Evolutionary conservation across 495 filamentous ascomycete genomes (phyloP), one percentile per base, ranked within the genome.

Genomic region (Tuber indicum): DNA sequence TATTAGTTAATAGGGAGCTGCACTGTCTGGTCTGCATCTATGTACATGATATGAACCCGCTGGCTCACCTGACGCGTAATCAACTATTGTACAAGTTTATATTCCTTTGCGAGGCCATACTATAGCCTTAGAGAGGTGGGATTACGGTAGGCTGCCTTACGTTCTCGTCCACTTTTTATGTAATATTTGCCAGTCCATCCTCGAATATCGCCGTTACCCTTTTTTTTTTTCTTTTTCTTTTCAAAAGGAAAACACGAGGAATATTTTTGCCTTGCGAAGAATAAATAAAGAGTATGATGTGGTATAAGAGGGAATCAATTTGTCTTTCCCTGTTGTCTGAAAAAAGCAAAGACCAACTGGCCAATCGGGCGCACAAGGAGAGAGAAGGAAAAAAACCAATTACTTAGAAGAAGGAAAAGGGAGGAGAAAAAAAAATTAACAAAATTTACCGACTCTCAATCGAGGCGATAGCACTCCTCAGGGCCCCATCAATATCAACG

Each of bases 381-480:
- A 69, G 36, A 71, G 39, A 41, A 32, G 42, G 42, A 26, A 47
- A 21, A 58, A 79, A 21, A 44, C 19, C 69, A 23, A 74, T 47
- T 46, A 70, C 66, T 32, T 41, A 12, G 19, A 26, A 7, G 26
- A 49, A 23, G 19, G 46, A 70, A 23, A 21, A n/a, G 52, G 1
- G 32, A 76, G 44, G 41, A 43, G 44, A n/a, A 46, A 76, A 70
- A 7, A n/a, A 32, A 14, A 41, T 2, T 19, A 1, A 12, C 42
- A 10, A 44, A 36, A 49, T 70, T 39, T 75, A 79, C 62, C 47
- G 74, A 42, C 58, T 62, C 86, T 91, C 87, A 12, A 90, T 89
- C 80, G 94, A 97, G 45, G 90, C 89, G 79, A 98, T 88, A 23
- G 94, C 95, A 84, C 93, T 95, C 84, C 97, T 92, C 81, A 98